phyloP scores from a whole-genome alignment of 495 filamentous ascomycete genomes.

The Xylaria grammica region DNA sequence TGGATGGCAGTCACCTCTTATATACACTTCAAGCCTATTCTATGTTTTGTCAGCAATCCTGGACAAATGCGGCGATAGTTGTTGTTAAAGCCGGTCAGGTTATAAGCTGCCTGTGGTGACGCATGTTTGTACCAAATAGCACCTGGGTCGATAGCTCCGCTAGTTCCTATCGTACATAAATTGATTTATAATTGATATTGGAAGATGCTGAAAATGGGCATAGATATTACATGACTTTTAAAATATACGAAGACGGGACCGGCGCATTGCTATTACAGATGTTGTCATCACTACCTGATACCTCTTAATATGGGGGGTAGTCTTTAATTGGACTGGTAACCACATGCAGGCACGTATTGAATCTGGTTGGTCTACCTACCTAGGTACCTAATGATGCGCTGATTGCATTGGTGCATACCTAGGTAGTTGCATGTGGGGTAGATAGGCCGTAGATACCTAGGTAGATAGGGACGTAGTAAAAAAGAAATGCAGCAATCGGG shows the following conservation, averaged over 20 bases:
- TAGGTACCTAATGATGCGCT: background rate
- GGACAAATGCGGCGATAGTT: constrained; percentile 10
- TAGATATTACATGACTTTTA: no score
- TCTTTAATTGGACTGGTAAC: no score
- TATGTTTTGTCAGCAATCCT: constrained; percentile 14
- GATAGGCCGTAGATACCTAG: no score
- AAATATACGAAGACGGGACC: no score
- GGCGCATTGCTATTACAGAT: no score
- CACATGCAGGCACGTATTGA: no score
- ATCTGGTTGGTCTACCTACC: background rate
- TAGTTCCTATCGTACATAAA: no score
- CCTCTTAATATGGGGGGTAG: no score
- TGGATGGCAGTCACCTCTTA: constrained; percentile 6
- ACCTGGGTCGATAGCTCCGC: no score
- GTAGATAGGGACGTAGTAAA: no score
- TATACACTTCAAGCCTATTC: background rate
- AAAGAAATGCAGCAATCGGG: background rate
- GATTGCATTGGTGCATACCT: background rate
- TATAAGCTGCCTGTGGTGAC: background rate
- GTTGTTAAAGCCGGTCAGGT: constrained; percentile 14
- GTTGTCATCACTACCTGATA: constrained; percentile 17
- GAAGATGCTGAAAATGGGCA: no score
- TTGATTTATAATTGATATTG: background rate
- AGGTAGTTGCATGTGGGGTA: background rate
- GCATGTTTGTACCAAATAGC: background rate